Evolutionary conservation across 805 yeast species (phyloP), one percentile per base, ranked within the genome.

Genomic region (Brettanomyces sp.): DNA sequence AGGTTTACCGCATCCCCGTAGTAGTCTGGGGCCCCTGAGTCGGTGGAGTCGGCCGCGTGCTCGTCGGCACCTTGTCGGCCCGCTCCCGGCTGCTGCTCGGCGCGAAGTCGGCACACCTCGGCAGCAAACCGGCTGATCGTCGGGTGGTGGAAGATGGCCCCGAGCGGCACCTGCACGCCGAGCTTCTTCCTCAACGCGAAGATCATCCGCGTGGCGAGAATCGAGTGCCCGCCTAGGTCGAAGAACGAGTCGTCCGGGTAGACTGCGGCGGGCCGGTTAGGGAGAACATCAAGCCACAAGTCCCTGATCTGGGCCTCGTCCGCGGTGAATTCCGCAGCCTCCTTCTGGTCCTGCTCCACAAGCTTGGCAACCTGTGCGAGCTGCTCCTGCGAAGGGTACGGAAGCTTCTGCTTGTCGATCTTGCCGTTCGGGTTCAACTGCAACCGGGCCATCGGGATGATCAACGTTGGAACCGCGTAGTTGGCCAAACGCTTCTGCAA

Each of bases 391-490:
- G 87, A 87, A 45, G 99, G 99, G 77, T 85, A 88, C 41, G 96
- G 98, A 50, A 93, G 70, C 58, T 91, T 89, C 35, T 98, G 98
- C 69, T 93, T 93, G 69, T 93, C 99, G 48, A 93, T 88, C 66
- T 93, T 93, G 56, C 99, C 99, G 63, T 93, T 93, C 49, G 99
- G 99, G 67, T 93, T 93, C 66, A 93, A 73, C 24, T 99, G 99
- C 60, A 93, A 68, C 56, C 80, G 82, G 24, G 76, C 72, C 69
- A 95, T 72, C 13, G 97, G 97, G 43, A 93, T 91, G 57, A 93
- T 81, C 34, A 91, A 72, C 1, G 96, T 76, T 40, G 99, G 99
- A 41, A 93, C 82, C 14, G 99, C 96, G 63, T 93, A 93, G 12
- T 85, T 74, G 0, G 99, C 97, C 48, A 93, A 74, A 66, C 95